Evolutionary conservation across 441 rosid species (phyloP), one percentile per base, ranked within the genome.

Genomic region (Sinapis alba): DNA sequence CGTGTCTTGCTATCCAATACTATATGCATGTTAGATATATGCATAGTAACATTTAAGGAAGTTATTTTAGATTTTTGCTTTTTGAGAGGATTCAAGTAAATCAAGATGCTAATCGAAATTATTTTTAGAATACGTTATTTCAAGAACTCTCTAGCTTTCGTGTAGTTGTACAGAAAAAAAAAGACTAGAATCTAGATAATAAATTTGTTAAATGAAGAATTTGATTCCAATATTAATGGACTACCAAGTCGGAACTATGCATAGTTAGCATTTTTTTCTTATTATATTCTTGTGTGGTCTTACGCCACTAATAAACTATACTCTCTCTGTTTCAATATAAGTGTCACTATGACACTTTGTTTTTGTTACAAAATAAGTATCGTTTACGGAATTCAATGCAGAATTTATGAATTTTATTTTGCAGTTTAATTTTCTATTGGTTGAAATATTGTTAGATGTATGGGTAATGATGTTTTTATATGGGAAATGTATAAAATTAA

Each of bases 221-320:
- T 77, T 71, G 76, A 77, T 77, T 77, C 80, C 76, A 27, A 34
- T 71, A 65, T 50, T 71, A 71, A 77, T 77, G 80, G 80, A 77
- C 76, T 65, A 71, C 72, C 72, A 71, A 34, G 47, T 59, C 36
- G 68, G 18, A 65, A 36, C 75, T 70, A 70, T 57, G 23, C 8
- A 77, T 65, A 47, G 76, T 65, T 77, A 58, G 65, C 57, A 24
- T 58, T 50, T 47, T 23, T 43, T 65, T 34, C 24, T 23, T 77
- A 23, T 57, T 64, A 64, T 71, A 77, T 64, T 77, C 71, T 23
- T 7, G 68, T 10, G 56, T 65, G 72, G 68, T 65, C 76, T 77
- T 70, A 64, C 45, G 32, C 75, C 75, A 58, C 54, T 32, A 24
- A 23, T 57, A 64, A 77, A 71, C 67, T 57, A 77, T 71, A n/a